Evolutionary conservation across 352 stramenopile genomes (phyloP), one percentile per base, ranked within the genome.

Genomic region (Phytophthora pini): DNA sequence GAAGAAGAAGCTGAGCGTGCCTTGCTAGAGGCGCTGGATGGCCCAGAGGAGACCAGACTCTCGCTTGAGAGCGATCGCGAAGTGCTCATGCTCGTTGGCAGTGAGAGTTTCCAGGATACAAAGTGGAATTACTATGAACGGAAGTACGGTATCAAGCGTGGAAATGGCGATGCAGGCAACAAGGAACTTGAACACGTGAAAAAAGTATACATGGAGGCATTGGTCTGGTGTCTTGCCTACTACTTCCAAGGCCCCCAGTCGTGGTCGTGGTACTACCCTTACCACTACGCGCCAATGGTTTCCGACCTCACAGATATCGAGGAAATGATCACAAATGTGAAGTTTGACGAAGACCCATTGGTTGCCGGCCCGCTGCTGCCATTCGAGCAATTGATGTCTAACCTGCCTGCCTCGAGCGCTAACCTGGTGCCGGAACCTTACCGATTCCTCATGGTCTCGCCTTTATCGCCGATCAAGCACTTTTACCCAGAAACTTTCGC

Each of bases 191-290:
- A 83, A 20, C 51, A 86, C 46, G 70, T 96, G 22, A 93, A 93
- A 57, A 86, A 80, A 47, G 66, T 79, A 10, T 96, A 94, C 60
- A 74, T 96, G 52, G 88, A 96, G 53, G 84, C 83, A 6, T 68
- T 96, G 13, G 76, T 91, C 15, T 96, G 88, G 88, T 86, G 74
- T 61, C 60, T 94, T 8, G 67, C 79, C 40, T 96, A 96, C 61
- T 96, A 96, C 49, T 95, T 92, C 53, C 85, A 94, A 68, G 98
- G 98, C 2, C 97, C 95, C 55, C 87, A 89, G 48, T 99, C 92
- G 5, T 99, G 98, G 98, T 94, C 93, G 26, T 99, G 97, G 97
- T 99, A 98, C 69, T 99, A 98, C 70, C 97, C 98, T 4, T 99
- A 98, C 71, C 98, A 99, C 77, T 99, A 99, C 70, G 95, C 97